Evolutionary conservation across 2,329 filamentous ascomycete species (phyloP), one percentile per base, ranked within the genome.

Genomic region (Lasiodiplodia theobromae): DNA sequence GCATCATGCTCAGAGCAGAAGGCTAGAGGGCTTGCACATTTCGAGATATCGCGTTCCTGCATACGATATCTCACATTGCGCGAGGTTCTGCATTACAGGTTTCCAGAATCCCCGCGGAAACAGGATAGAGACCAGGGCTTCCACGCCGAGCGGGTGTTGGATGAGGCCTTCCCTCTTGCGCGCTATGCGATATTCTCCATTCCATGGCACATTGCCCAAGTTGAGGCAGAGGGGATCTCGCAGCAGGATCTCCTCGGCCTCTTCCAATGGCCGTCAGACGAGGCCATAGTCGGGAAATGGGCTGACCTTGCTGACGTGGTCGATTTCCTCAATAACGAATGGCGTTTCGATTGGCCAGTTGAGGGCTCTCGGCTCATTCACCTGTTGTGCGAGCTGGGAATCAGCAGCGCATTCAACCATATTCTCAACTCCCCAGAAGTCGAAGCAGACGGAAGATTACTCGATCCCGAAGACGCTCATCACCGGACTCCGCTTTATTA

Each of bases 311-410:
- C 51, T 28, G 51, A 53, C 16, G 51, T 53, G 12, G 25, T 28
- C n/a, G 51, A 53, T 21, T 53, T 53, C 23, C 21, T 53, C 7
- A 53, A 53, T 21, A 53, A 53, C 51, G 51, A 25, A 28, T 53
- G 51, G 51, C 51, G 51, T 25, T 53, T 53, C 25, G 51, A 53
- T 14, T 53, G 51, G 51, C 51, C 51, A 1, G 51, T 53, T 4
- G 51, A 53, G 14, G 51, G 51, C 10, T 53, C 51, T 11, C 10
- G 51, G 3, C 51, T 53, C 3, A 12, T 53, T 4, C 51, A 53
- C 14, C 12, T 53, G 23, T 4, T 53, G 10, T 21, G 21, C 51
- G 51, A 53, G 14, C 10, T 25, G 12, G 51, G 21, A 16, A 53
- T 53, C 51, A 28, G 21, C 25, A 53, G 51, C 21, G 51, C 23